Evolutionary conservation across 176 grass and related monocot genomes (phyloP).

Genomic region (Aegilops bicornis): DNA sequence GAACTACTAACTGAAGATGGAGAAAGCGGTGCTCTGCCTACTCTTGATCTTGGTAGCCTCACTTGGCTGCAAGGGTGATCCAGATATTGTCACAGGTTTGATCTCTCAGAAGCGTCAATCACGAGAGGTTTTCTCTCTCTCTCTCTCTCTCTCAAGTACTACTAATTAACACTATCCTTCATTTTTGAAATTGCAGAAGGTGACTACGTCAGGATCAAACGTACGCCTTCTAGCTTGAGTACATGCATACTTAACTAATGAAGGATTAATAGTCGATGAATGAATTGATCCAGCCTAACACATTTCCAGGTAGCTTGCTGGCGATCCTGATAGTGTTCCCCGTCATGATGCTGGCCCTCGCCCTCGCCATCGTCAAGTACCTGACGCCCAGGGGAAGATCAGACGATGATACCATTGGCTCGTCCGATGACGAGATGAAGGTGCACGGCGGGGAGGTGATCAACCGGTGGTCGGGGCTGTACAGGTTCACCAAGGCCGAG

Average conservation of each 20-base stretch:
- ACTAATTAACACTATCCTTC: conserved; percentile 18
- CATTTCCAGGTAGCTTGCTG: conserved; percentile 35
- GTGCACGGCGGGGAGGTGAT: conserved; percentile 27
- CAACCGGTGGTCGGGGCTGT: conserved; percentile 56
- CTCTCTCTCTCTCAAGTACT: not conserved
- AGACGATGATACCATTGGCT: not conserved
- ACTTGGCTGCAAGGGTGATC: conserved; percentile 17
- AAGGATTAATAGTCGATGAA: not conserved
- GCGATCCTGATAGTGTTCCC: conserved; percentile 12
- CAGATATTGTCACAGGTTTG: conserved; percentile 31
- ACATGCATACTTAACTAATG: not conserved
- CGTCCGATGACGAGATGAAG: conserved; percentile 28
- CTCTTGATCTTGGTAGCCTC: not conserved
- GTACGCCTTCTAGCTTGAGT: not conserved
- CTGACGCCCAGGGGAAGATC: conserved; percentile 13
- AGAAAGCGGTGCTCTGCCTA: not conserved
- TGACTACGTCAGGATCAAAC: conserved; percentile 46
- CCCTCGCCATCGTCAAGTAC: conserved; percentile 28
- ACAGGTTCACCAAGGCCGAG: conserved; percentile 64
- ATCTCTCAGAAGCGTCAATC: not conserved
- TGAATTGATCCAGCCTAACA: not conserved
- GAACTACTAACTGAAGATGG: conserved; percentile 10
- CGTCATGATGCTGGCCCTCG: conserved; percentile 11
- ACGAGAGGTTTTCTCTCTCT: not conserved
- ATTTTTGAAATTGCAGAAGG: conserved; percentile 27